Base-by-base conservation (phyloP, 106 monocot genomes). In the Hemerocallis citrina region DNA sequence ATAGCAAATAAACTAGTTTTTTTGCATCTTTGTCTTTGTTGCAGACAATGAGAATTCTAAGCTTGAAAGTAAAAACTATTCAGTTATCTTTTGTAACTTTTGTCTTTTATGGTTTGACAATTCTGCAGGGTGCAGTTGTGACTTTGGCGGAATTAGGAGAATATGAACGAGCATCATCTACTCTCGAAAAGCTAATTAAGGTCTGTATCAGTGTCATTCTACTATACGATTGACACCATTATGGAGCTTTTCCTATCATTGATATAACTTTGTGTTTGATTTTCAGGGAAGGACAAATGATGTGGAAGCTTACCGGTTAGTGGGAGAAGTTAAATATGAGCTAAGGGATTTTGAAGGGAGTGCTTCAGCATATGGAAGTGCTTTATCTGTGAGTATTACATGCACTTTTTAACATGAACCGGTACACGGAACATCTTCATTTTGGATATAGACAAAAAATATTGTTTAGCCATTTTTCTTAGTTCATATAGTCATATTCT, bases 321-420 rank as follows among this genome's bases (percentile, higher is more conserved):
- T 89, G 13, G 89, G 86, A 65, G 86, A 89, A 78, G 86, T 95
- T 13, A 89, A 89, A 72, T 95, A 80, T 71, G 71, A 78, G 63
- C 59, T 83, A 7, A 83, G 81, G 62, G 94, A 95, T 76, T 95
- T 73, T 65, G 89, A 95, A 65, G 78, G 75, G 33, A 95, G 94
- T 81, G 70, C 83, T 72, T 60, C 78, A 37, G 75, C 94, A 3
- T 95, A 89, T 69, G 86, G 62, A 54, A 78, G 33, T 31, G 44
- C 81, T 71, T 72, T 89, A 73, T 86, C 86, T 66, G 89, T 95
- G 62, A 89, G 85, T 80, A 75, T 64, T 57, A 45, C 54, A 54
- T 4, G n/a, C 54, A 1, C 0, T 50, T 11, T 24, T 24, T 31
- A 54, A n/a, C 11, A n/a, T 31, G 54, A 54, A 16, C 19, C 15